A percentile compares a stretch with the other conserved stretches of the same genome.
Conservation (phyloP, 2,329 filamentous ascomycete species). For the Aureobasidium sp. region DNA sequence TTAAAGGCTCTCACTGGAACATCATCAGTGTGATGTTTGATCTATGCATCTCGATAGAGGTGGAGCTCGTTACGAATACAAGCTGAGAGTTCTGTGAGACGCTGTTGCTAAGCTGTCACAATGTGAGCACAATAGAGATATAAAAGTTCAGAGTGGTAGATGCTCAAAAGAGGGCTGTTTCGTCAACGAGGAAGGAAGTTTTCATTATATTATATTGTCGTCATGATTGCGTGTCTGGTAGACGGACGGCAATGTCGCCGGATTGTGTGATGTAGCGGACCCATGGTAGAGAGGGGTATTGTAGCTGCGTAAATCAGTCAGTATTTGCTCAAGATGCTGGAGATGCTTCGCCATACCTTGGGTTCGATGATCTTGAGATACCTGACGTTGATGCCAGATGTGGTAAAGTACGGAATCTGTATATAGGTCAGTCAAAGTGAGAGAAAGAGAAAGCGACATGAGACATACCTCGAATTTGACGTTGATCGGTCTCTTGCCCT, state of each 20-base stretch:
- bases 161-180: too few relatives aligned
- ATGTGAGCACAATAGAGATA: too few relatives aligned
- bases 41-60: too few relatives aligned
- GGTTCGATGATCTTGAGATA: constrained; percentile 99
- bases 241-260: constrained; percentile 93
- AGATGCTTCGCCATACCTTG: constrained; percentile 72
- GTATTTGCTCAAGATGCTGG: neutral
- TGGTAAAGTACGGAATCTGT: constrained; percentile 96
- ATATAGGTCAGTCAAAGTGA: neutral
- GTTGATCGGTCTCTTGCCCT: constrained; percentile 96
- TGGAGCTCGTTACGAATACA: too few relatives aligned
- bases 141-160: too few relatives aligned
- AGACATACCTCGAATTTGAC: constrained; percentile 91
- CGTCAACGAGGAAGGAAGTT: neutral
- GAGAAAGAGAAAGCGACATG: too few relatives aligned
- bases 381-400: constrained; percentile 88
- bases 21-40: too few relatives aligned
- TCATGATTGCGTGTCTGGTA: constrained; percentile 75
- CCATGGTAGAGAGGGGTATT: constrained; percentile 99
- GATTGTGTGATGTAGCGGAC: constrained; percentile 99
- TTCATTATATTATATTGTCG: constrained; percentile 17
- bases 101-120: too few relatives aligned
- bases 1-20: too few relatives aligned
- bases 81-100: too few relatives aligned
- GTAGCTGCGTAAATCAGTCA: constrained; percentile 74